Percentiles rank a stretch among this genome's conserved stretches.
Conservation (phyloP, 345 rosid genomes). For the Draba incana region DNA sequence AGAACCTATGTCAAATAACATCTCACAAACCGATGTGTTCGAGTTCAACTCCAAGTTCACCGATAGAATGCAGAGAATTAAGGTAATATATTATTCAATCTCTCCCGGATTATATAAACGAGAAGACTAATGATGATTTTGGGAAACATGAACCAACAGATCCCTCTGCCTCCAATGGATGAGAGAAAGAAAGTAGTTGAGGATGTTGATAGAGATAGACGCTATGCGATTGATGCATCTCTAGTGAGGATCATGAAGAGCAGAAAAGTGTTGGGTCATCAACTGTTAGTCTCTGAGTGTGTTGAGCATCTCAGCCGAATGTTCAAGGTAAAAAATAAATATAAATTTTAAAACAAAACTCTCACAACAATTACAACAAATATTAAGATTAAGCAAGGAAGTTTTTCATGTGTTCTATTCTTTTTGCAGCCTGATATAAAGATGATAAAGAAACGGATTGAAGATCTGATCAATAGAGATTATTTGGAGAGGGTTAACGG, state of each 20-base stretch:
- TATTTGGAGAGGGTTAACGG: slow-evolving; percentile 77
- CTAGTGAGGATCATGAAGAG: slow-evolving; percentile 95
- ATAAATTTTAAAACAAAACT: too few relatives aligned
- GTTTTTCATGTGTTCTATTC: not conserved
- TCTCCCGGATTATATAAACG: not conserved
- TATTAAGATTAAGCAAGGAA: not conserved
- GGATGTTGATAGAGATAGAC: slow-evolving; percentile 79
- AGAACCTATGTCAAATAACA: slow-evolving; percentile 56
- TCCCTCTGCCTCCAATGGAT: slow-evolving; percentile 77
- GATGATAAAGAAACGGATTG: slow-evolving; percentile 85
- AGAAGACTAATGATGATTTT: not conserved
- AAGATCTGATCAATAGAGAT: slow-evolving; percentile 73
- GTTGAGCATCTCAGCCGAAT: slow-evolving; percentile 80
- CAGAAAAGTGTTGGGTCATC: slow-evolving; percentile 73
- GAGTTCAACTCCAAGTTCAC: slow-evolving; percentile 76
- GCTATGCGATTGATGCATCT: slow-evolving; percentile 85
- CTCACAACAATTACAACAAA: not conserved
- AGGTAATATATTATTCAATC: slow-evolving; percentile 40
- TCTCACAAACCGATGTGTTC: slow-evolving; percentile 54
- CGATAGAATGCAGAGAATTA: slow-evolving; percentile 77
- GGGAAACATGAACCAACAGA: slow-evolving; percentile 7
- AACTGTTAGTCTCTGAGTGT: slow-evolving; percentile 73
- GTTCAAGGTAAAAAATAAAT: slow-evolving; percentile 58
- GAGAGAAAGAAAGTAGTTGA: slow-evolving; percentile 84
- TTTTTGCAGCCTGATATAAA: slow-evolving; percentile 67